These are phyloP conservation scores for Clarireedia monteithiana DNA, from an alignment of 2,329 filamentous ascomycete genomes.

Conservation along the genomic window DNA sequence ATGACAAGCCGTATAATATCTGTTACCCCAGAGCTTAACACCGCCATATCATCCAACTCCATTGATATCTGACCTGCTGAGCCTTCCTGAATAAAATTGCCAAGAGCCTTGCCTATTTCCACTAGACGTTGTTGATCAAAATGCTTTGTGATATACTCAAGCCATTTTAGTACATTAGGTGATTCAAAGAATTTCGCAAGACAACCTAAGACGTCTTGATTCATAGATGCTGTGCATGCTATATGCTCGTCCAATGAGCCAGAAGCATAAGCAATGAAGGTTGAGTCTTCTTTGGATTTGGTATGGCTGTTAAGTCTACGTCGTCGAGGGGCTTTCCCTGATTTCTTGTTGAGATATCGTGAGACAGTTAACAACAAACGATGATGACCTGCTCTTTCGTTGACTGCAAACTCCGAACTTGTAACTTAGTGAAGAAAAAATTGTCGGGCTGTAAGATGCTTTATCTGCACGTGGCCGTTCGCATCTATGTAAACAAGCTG, in stretches of 20 bases:
- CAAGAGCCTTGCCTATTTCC: constrained; percentile 20
- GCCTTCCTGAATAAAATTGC: constrained; percentile 17
- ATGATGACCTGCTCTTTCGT: constrained; percentile 17
- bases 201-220: constrained; percentile 15
- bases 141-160: constrained; percentile 22
- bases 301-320: not conserved
- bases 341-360: constrained; percentile 16
- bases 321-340: constrained; percentile 8
- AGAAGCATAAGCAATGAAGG: constrained; percentile 22
- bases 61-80: constrained; percentile 19
- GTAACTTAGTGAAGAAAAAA: constrained; percentile 22
- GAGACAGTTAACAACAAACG: constrained; percentile 25
- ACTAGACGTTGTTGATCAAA: constrained; percentile 19
- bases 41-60: constrained; percentile 14
- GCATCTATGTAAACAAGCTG: constrained; percentile 25
- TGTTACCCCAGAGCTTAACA: constrained; percentile 25
- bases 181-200: constrained; percentile 23
- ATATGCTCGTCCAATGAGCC: constrained; percentile 24
- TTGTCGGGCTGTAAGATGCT: constrained; percentile 26
- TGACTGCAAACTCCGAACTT: constrained; percentile 23
- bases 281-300: not conserved
- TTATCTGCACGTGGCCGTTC: constrained; percentile 17
- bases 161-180: constrained; percentile 24
- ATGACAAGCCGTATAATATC: constrained; percentile 28
- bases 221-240: constrained; percentile 8